Evolutionary conservation across 2,329 filamentous ascomycete genomes (phyloP), one percentile per base, ranked within the genome.

Genomic region (Mariannaea elegans): DNA sequence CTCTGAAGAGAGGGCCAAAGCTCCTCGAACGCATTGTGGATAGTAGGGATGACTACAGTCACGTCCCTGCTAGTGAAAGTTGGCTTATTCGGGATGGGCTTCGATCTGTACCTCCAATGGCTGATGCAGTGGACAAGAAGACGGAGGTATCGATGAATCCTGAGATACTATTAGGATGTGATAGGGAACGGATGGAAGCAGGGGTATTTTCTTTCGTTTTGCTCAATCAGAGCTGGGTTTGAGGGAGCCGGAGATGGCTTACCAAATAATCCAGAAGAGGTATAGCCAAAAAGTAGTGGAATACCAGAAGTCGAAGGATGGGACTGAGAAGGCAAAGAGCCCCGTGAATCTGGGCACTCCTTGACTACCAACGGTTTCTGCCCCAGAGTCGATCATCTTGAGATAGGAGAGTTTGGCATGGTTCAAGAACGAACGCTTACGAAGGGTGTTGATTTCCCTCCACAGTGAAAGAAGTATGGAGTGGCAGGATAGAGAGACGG

Each of bases 41-140:
- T 93, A 10, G 94, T 96, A 7, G 94, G 94, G 62, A 97, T 91
- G 69, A 98, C 92, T 65, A 97, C 93, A 6, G 94, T 97, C 71
- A 97, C 93, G 85, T 98, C 92, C 68, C 91, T 80, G 32, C 88
- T 85, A 24, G 88, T 92, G 74, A 93, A 89, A 42, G 83, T 88
- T n/a, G 94, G 93, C 63, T 93, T 91, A 58, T 87, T 86, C 38
- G 93, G 90, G 53, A 94, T 90, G 39, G 91, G 91, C 63, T 93
- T 91, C 23, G 94, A 93, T 76, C 88, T 91, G 80, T 97, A 97
- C 10, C 82, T 83, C 91, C 92, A 95, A 75, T 96, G 94, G 70
- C 91, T 93, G 70, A 91, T 80, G 71, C 92, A 87, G 75, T 97
- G 95, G 68, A 97, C 89, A 69, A 97, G 82, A 67, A 97, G 84